Evolutionary conservation across 2,329 filamentous ascomycete genomes (phyloP), one percentile per base, ranked within the genome.

Genomic region (Neonectria sp.): DNA sequence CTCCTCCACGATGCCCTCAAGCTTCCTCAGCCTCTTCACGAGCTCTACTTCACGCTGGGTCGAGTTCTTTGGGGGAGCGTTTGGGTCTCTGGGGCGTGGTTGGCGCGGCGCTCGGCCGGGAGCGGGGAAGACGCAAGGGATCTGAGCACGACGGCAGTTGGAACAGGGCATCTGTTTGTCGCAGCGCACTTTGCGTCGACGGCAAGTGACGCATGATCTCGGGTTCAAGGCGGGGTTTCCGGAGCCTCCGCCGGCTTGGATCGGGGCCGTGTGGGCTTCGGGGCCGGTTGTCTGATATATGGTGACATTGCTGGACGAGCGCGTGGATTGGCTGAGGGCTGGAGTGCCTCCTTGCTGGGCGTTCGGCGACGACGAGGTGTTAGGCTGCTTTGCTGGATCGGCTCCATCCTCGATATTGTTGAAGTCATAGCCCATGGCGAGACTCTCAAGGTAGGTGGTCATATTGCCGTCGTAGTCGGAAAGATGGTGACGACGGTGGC

Each of bases 141-240:
- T 92, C 73, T 90, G 84, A 46, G 91, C 91, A 70, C 91, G 89
- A 48, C 88, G 88, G 78, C 92, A 95, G 78, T 95, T 94, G 73
- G 89, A 89, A 79, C 92, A 95, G 17, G 92, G 91, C 84, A 93
- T 89, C 74, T 89, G 86, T 82, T 94, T 94, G 82, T 95, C 91
- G 84, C 92, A 95, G 75, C 92, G 91, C 61, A 95, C 92, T 79
- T 93, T 92, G 68, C 90, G 83, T 51, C 85, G 82, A 12, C 85
- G 81, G 68, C 85, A 86, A 45, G 84, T 86, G 21, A 86, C 84
- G 71, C 85, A 86, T 68, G 84, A 86, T 67, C 85, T 80, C 33
- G 85, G 85, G 68, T 86, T 86, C 53, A 86, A 65, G 43, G 79
- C 79, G 7, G 81, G 79, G 25, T 72, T 60, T n/a, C 75, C 76